Conservation (phyloP, 768 basidiomycete genomes). For the Harrya chromipes region DNA sequence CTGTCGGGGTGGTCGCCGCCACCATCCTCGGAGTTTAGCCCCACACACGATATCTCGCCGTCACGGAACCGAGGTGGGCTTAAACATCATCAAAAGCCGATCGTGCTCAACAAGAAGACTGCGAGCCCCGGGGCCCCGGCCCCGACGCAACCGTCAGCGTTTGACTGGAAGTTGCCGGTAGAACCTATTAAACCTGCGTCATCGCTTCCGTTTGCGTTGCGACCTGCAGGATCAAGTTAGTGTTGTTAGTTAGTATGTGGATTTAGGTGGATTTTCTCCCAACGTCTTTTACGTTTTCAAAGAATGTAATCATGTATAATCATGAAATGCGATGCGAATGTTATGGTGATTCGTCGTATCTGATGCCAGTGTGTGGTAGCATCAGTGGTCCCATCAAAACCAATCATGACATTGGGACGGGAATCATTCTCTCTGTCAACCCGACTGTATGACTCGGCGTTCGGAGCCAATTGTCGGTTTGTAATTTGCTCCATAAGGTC, state of each 20-base stretch:
- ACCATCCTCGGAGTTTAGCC: constrained; percentile 14
- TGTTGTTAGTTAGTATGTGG: not conserved
- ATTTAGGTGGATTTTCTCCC: too few relatives aligned
- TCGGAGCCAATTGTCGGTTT: too few relatives aligned
- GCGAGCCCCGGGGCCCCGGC: constrained; percentile 1
- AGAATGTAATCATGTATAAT: not conserved
- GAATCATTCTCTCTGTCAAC: too few relatives aligned
- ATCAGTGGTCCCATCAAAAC: too few relatives aligned
- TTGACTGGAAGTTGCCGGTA: constrained; percentile 24
- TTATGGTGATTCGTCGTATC: too few relatives aligned
- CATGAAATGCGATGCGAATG: too few relatives aligned
- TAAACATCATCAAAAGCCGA: constrained; percentile 37
- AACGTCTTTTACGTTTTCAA: too few relatives aligned
- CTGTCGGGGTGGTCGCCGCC: constrained; percentile 24
- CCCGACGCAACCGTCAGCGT: constrained; percentile 12
- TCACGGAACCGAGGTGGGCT: constrained; percentile 21
- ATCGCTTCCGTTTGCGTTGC: constrained; percentile 24
- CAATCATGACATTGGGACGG: too few relatives aligned
- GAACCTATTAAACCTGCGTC: constrained; percentile 22
- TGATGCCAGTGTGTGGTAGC: too few relatives aligned
- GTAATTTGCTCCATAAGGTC: too few relatives aligned
- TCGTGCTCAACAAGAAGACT: constrained; percentile 27
- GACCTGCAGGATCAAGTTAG: constrained; percentile 17
- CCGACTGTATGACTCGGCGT: too few relatives aligned
- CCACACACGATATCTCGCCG: constrained; percentile 14